Evolutionary conservation across 495 filamentous ascomycete species (phyloP).

Genomic region (Penicillium herquei): DNA sequence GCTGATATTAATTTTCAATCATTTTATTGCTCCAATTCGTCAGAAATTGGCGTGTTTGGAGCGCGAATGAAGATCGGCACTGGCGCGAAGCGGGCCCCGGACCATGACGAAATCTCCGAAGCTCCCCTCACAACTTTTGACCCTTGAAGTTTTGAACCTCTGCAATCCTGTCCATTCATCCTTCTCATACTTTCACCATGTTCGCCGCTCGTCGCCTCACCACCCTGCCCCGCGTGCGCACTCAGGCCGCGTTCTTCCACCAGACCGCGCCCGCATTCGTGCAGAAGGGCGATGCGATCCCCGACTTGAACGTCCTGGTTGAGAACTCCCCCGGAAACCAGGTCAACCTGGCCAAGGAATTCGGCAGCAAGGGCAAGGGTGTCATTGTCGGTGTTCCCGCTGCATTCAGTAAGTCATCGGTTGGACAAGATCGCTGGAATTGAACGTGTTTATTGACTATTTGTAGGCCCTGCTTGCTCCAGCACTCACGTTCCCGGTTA

Average conservation of each 20-base stretch:
- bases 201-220: constrained; percentile 45
- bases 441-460: constrained; percentile 1
- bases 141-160: neutral
- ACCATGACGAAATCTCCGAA: constrained; percentile 14
- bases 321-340: constrained; percentile 72
- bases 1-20: no score
- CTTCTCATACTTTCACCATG: constrained; percentile 25
- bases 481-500: constrained; percentile 78
- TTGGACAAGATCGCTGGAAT: no score
- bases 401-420: constrained; percentile 65
- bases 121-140: neutral
- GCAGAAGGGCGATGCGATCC: constrained; percentile 61
- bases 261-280: constrained; percentile 54
- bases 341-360: constrained; percentile 77
- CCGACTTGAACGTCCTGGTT: constrained; percentile 59
- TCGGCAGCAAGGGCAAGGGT: constrained; percentile 57
- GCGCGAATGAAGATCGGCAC: constrained; percentile 10
- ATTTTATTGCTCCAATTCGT: neutral
- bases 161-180: neutral
- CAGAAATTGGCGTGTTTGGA: neutral
- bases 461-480: constrained; percentile 68
- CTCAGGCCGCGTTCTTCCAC: constrained; percentile 47
- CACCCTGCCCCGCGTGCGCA: constrained; percentile 33
- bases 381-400: constrained; percentile 89
- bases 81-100: neutral